Evolutionary conservation across 2,329 filamentous ascomycete genomes (phyloP).

Genomic region (Rutstroemia sp.): DNA sequence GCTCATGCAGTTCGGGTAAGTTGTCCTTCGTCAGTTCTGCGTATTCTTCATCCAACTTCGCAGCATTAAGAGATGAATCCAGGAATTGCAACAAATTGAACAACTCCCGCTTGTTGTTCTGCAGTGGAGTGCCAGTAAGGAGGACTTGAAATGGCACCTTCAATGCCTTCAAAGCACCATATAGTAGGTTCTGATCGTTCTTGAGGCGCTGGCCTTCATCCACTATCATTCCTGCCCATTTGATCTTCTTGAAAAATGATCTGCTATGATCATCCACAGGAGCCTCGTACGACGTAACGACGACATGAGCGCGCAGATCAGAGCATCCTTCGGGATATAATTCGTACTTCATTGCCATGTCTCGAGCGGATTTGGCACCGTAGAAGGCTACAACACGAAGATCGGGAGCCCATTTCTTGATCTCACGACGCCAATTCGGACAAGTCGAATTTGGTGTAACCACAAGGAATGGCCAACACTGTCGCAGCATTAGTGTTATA

Average conservation of each 20-base stretch:
- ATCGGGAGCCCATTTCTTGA: constrained; percentile 85
- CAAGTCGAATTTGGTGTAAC: constrained; percentile 94
- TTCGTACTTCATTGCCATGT: constrained; percentile 74
- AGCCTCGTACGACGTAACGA: constrained; percentile 92
- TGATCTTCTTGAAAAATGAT: constrained; percentile 58
- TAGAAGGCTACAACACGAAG: constrained; percentile 90
- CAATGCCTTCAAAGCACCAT: constrained; percentile 64
- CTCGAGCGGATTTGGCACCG: constrained; percentile 66
- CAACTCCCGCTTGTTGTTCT: constrained; percentile 90
- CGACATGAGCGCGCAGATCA: constrained; percentile 78
- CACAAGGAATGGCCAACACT: constrained; percentile 86
- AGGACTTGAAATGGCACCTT: constrained; percentile 78
- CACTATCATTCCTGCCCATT: constrained; percentile 83
- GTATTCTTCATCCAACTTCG: constrained; percentile 67
- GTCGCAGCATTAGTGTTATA: constrained; percentile 34
- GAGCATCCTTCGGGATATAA: constrained; percentile 63
- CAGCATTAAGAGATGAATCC: constrained; percentile 62
- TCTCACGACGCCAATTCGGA: constrained; percentile 94
- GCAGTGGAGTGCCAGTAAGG: constrained; percentile 81
- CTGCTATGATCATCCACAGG: constrained; percentile 66
- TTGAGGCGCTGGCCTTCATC: constrained; percentile 95
- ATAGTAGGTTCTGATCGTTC: constrained; percentile 81
- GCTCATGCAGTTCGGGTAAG: constrained; percentile 69
- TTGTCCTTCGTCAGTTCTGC: constrained; percentile 75
- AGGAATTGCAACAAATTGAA: constrained; percentile 97